Base-by-base conservation (phyloP, 2,329 filamentous ascomycete genomes). In the Boeremia exigua region DNA sequence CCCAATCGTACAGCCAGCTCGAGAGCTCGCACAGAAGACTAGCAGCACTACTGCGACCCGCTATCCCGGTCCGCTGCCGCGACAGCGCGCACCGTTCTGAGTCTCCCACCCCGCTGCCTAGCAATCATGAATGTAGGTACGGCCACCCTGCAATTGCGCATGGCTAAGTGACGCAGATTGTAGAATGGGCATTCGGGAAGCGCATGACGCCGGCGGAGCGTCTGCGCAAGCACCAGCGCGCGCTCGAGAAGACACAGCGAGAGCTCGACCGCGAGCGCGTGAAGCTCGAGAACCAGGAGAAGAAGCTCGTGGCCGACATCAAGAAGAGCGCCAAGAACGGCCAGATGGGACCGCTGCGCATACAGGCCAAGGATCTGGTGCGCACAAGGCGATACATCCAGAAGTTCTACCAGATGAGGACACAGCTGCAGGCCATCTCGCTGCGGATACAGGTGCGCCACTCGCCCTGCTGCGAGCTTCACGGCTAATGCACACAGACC, bases 141-240 rank as follows among this genome's bases (percentile, higher is more conserved):
- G 23, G 12, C 7, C 15, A 23, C 12, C 25, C 33, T 15, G 19
- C 23, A 2, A 5, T 4, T 32, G n/a, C 28, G 4, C 47, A 38
- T 29, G 6, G 10, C 44, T 56, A 27, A 54, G 55, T 55, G 61
- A 63, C n/a, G 68, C 54, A 97, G 91, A 91, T 98, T 74, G 86
- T 99, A 60, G 95, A 99, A 86, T 99, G 95, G 93, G 94, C 94
- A 34, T 99, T 99, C 74, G 95, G 95, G 66, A 98, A 97, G 86
- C 95, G 95, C 78, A 96, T 98, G 86, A 99, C 95, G 82, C 94
- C 95, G 4, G 92, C 92, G 23, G 90, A 95, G 84, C 89, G 91
- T 76, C 82, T 94, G 76, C 88, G 91, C 77, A 94, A 94, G 83
- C 96, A 99, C 78, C 95, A 98, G 80, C 87, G 95, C 69, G 92